Conservation (phyloP, 768 basidiomycete genomes). For the Sistotremastrum suecicum region DNA sequence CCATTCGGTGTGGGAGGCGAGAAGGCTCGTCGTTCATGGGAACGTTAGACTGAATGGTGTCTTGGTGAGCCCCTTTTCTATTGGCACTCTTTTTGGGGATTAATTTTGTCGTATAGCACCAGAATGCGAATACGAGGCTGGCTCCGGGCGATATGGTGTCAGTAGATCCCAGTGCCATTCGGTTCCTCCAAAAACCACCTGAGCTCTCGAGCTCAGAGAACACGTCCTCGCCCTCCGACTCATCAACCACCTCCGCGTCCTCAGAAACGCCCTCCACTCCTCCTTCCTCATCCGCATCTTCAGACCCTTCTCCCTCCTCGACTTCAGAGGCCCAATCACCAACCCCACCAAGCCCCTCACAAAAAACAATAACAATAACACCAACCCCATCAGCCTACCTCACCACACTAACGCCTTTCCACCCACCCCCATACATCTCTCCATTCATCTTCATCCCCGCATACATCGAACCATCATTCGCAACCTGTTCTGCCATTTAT, state of each 20-base stretch:
- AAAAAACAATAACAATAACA: constrained; percentile 1
- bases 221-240: no score
- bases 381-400: constrained; percentile 5
- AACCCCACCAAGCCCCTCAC: constrained; percentile 3
- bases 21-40: constrained; percentile 75
- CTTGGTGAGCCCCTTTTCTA: constrained; percentile 39
- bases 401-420: constrained; percentile 48
- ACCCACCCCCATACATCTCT: constrained; percentile 73
- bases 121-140: constrained; percentile 72
- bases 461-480: constrained; percentile 75
- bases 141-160: constrained; percentile 92
- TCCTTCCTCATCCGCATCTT: neutral
- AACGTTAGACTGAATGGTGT: constrained; percentile 81
- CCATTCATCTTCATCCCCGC: constrained; percentile 92
- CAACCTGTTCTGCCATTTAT: constrained; percentile 83
- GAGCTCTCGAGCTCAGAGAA: constrained; percentile 1
- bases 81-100: neutral
- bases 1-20: constrained; percentile 80
- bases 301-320: neutral
- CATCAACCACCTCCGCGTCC: no score
- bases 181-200: constrained; percentile 40
- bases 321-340: neutral
- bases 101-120: constrained; percentile 36
- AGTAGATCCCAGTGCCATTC: constrained; percentile 69
- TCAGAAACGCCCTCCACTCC: neutral